These are phyloP conservation scores for Mycena olivaceomarginata DNA, from an alignment of 768 basidiomycete genomes.

Conservation along the genomic window DNA sequence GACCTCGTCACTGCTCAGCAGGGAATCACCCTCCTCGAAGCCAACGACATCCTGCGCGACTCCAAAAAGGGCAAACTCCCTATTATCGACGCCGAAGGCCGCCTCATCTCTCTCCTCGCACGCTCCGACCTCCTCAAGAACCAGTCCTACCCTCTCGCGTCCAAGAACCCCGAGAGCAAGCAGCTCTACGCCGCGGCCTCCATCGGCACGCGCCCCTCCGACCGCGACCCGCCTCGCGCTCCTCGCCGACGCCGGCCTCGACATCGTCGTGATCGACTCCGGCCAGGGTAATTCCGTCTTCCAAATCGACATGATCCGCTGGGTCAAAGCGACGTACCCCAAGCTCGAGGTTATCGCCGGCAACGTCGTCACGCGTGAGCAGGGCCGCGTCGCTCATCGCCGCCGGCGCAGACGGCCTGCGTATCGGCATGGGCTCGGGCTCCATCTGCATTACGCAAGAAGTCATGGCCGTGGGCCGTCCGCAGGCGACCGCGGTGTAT, in stretches of 20 bases:
- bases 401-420: constrained; percentile 96
- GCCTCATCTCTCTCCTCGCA: constrained; percentile 91
- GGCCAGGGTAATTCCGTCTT: constrained; percentile 97
- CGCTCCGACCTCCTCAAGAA: constrained; percentile 98
- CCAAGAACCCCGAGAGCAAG: constrained; percentile 92
- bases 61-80: constrained; percentile 99
- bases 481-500: constrained; percentile 99
- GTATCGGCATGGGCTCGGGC: constrained; percentile 98
- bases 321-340: constrained; percentile 93
- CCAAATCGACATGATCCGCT: constrained; percentile 95
- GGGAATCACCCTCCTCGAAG: constrained; percentile 93
- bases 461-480: constrained; percentile 98
- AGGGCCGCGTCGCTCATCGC: constrained; percentile 95
- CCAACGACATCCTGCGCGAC: constrained; percentile 95
- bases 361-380: constrained; percentile 98
- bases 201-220: constrained; percentile 91
- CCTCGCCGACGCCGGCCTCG: constrained; percentile 95
- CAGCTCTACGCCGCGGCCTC: constrained; percentile 98
- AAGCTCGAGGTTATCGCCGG: constrained; percentile 95
- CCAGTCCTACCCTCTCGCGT: constrained; percentile 96
- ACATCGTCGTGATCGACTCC: constrained; percentile 96
- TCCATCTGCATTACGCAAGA: constrained; percentile 99
- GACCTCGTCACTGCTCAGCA: constrained; percentile 90
- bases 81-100: constrained; percentile 79
- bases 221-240: constrained; percentile 89